Base-by-base conservation (phyloP, 208 protist genomes). In the Trypanosoma theileri region DNA sequence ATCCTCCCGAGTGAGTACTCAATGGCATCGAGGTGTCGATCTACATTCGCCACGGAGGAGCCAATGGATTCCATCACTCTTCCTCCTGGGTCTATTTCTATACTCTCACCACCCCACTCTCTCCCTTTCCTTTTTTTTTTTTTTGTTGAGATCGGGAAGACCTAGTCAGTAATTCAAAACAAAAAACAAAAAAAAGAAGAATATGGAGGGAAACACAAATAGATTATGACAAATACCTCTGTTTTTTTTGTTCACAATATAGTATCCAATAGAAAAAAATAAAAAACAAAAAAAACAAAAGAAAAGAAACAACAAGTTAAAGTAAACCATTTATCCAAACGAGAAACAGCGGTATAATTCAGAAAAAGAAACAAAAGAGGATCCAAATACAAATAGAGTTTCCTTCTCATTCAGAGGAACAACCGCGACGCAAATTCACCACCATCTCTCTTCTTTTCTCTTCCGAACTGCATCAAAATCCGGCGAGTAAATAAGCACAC, bases 1-100 rank as follows among this genome's bases (percentile, higher is more conserved):
- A 82, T 72, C 24, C 53, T 35, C 11, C 57, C 46, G 8, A 82
- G 50, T 31, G 74, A 71, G 11, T 71, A 64, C 60, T 75, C 78
- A 44, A 83, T 73, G 21, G 55, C 44, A 57, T 72, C 65, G 50
- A 83, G 68, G 35, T 79, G 72, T 7, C 28, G 69, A 22, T 71
- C 72, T 41, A 79, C 40, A 8, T 58, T 59, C 40, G 41, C 16
- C 42, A 65, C 46, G 17, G 58, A 72, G n/a, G 45, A 41, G 16
- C n/a, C 26, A 21, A 63, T 19, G 3, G 17, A 21, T n/a, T 65
- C n/a, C 58, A 72, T 72, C 41, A 11, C n/a, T 9, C 0, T 22
- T n/a, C 10, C 12, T 16, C 12, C 52, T 24, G 11, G 22, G 11
- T n/a, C 1, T 2, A 35, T 46, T 57, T 3, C 11, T 40, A 13